Evolutionary conservation across 2,329 filamentous ascomycete genomes (phyloP).

Genomic region (Ascochyta lentis): DNA sequence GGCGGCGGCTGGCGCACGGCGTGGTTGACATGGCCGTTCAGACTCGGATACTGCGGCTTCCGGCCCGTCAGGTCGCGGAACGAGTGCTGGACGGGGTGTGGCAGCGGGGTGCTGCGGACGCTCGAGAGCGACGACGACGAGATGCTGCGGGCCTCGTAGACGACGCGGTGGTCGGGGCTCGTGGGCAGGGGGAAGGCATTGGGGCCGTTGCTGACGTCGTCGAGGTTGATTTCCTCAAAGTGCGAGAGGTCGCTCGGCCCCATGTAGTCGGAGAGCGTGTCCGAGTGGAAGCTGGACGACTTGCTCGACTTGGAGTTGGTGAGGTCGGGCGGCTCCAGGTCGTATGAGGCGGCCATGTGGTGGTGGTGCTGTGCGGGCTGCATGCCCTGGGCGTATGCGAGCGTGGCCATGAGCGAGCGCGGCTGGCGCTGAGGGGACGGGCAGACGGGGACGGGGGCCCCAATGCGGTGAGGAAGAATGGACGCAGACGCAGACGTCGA

Average conservation of each 20-base stretch:
- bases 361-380: slow-evolving; percentile 19
- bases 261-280: slow-evolving; percentile 70
- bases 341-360: slow-evolving; percentile 18
- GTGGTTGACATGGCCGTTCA: slow-evolving; percentile 50
- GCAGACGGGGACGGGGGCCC: slow-evolving; percentile 25
- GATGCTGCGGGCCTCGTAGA: slow-evolving; percentile 39
- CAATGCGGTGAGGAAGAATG: slow-evolving; percentile 33
- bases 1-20: slow-evolving; percentile 27
- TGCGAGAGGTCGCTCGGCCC: slow-evolving; percentile 73
- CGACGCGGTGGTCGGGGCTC: slow-evolving; percentile 37
- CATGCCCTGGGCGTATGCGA: slow-evolving; percentile 38
- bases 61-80: slow-evolving; percentile 48
- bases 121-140: slow-evolving; percentile 23
- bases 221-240: slow-evolving; percentile 92
- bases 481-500: not conserved
- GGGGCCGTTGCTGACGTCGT: slow-evolving; percentile 59
- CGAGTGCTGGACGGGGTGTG: slow-evolving; percentile 5
- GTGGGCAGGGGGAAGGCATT: slow-evolving; percentile 54
- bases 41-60: slow-evolving; percentile 49
- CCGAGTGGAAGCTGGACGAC: slow-evolving; percentile 85
- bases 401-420: slow-evolving; percentile 48
- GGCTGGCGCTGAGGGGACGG: slow-evolving; percentile 28
- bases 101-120: slow-evolving; percentile 17
- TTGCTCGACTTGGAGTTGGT: slow-evolving; percentile 88
- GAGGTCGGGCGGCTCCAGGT: slow-evolving; percentile 69